A percentile compares a stretch with the other conserved stretches of the same genome.
Conservation (phyloP, 2,329 filamentous ascomycete genomes). For the Claviceps lovelessii region DNA sequence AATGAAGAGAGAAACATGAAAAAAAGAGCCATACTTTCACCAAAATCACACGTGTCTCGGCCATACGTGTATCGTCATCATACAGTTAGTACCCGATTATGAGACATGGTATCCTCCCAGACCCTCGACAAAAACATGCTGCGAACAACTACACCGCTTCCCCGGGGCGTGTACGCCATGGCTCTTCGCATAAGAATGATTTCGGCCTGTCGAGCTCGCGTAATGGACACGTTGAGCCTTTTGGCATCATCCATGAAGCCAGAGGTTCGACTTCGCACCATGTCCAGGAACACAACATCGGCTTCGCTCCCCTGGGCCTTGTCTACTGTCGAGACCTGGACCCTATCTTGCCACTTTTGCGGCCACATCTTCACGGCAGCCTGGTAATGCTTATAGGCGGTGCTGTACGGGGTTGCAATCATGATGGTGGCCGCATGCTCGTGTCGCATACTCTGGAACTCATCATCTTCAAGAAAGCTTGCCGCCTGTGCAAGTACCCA, state of each 20-base stretch:
- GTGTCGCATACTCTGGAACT: constrained; percentile 13
- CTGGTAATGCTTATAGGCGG: constrained; percentile 22
- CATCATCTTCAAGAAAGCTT: constrained; percentile 10
- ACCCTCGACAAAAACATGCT: constrained; percentile 15
- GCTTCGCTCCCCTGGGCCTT: constrained; percentile 33
- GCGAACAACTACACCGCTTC: constrained; percentile 2
- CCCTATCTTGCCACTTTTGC: constrained; percentile 14
- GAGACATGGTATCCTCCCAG: constrained; percentile 17
- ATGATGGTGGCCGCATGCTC: constrained; percentile 22
- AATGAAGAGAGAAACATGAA: too few species aligned
- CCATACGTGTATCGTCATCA: not conserved
- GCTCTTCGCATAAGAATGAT: constrained; percentile 28
- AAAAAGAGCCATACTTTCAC: not conserved
- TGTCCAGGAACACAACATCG: constrained; percentile 32
- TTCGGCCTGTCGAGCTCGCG: constrained; percentile 29
- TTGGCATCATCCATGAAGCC: constrained; percentile 30
- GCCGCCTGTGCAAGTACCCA: constrained; percentile 22
- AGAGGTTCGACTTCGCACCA: constrained; percentile 25
- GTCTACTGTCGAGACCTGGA: constrained; percentile 30
- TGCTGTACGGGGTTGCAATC: constrained; percentile 29
- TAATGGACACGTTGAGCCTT: constrained; percentile 31
- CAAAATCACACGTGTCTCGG: too few species aligned
- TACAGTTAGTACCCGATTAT: constrained; percentile 1
- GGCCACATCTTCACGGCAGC: constrained; percentile 16
- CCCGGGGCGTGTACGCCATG: constrained; percentile 15